Conservation (phyloP, 495 filamentous ascomycete genomes). For the Podospora fimiseda region DNA sequence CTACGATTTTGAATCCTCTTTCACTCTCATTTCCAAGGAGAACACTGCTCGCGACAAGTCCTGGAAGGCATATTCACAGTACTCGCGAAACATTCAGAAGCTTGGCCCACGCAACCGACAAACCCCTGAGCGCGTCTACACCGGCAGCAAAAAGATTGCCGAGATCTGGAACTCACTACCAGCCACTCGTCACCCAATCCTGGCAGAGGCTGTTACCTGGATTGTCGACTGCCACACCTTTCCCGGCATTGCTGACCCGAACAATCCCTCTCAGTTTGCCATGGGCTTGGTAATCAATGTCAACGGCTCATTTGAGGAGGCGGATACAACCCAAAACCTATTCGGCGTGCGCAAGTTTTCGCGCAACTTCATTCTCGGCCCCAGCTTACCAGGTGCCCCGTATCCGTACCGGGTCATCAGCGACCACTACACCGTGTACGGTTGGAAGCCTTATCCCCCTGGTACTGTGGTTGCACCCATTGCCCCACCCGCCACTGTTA, state of each 20-base stretch:
- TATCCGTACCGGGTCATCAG: conserved; percentile 62
- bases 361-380: conserved; percentile 76
- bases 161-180: conserved; percentile 65
- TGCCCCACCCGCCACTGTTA: background rate
- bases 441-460: conserved; percentile 27
- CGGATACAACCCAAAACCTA: conserved; percentile 46
- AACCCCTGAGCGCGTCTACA: conserved; percentile 57
- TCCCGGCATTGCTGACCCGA: conserved; percentile 62
- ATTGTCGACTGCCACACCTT: conserved; percentile 76
- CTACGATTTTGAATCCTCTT: conserved; percentile 73
- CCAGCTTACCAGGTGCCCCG: conserved; percentile 50
- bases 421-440: conserved; percentile 68
- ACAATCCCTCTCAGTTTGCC: conserved; percentile 48
- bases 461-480: background rate
- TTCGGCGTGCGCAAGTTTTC: conserved; percentile 68
- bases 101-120: conserved; percentile 49
- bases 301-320: conserved; percentile 78
- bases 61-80: conserved; percentile 73
- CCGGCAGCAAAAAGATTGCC: conserved; percentile 59
- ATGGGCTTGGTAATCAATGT: conserved; percentile 73
- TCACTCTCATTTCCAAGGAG: conserved; percentile 69
- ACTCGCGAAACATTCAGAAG: conserved; percentile 72
- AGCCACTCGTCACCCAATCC: conserved; percentile 65
- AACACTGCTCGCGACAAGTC: conserved; percentile 37
- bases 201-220: conserved; percentile 58